A percentile compares a stretch with the other conserved stretches of the same genome.
These are phyloP conservation scores for Diplocarpon mali DNA, from an alignment of 2,329 filamentous ascomycete species.

Conservation along the genomic window DNA sequence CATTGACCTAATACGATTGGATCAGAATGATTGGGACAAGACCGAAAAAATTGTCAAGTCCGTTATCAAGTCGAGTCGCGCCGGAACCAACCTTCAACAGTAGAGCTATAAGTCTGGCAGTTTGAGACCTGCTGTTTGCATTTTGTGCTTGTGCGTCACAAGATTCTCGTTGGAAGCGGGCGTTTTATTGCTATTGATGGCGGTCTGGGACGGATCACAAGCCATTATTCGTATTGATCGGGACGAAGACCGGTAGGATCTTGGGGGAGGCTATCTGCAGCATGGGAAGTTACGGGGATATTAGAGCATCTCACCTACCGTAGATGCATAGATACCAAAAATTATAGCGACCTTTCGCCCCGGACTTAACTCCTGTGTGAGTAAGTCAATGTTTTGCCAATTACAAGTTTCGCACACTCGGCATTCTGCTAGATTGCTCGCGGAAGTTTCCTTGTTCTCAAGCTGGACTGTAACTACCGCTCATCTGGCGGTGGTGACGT, in stretches of 20 bases:
- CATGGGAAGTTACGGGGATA: neutral
- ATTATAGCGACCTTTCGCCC: neutral
- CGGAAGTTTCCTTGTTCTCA: too few relatives aligned
- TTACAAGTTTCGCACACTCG: too few relatives aligned
- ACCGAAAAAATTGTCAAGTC: slow-evolving; percentile 75
- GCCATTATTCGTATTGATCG: neutral
- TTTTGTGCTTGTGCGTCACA: neutral
- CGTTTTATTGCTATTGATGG: slow-evolving; percentile 1
- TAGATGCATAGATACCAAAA: slow-evolving; percentile 3
- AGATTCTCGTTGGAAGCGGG: neutral
- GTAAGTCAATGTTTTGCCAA: too few relatives aligned
- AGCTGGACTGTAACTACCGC: too few relatives aligned
- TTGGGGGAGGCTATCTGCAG: neutral
- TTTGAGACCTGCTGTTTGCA: neutral
- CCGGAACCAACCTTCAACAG: slow-evolving; percentile 37
- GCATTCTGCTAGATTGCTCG: too few relatives aligned
- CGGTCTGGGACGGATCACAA: neutral
- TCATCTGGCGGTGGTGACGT: too few relatives aligned
- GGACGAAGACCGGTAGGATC: neutral
- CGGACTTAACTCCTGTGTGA: too few relatives aligned
- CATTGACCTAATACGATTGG: slow-evolving; percentile 70
- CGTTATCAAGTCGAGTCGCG: slow-evolving; percentile 62
- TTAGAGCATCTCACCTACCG: neutral
- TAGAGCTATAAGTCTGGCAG: neutral
- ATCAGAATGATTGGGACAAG: slow-evolving; percentile 81